phyloP scores from a whole-genome alignment of 2,329 filamentous ascomycete genomes.

The Pseudocercospora cruenta region DNA sequence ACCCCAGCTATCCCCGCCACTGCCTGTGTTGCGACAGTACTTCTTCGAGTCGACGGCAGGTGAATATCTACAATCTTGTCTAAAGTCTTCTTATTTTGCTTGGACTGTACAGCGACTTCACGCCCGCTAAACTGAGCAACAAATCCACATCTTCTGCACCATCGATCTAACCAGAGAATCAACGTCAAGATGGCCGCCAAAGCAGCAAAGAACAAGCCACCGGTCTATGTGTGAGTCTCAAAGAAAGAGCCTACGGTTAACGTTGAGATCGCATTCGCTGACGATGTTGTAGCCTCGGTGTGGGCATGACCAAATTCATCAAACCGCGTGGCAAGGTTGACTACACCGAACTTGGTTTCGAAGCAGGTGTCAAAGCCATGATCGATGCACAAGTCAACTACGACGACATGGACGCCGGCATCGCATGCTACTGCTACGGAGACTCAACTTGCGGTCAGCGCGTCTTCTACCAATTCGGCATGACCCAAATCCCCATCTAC shows the following conservation, averaged over 20 bases:
- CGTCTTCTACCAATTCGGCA: constrained; percentile 98
- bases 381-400: constrained; percentile 87
- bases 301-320: constrained; percentile 99
- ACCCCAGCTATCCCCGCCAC: constrained; percentile 19
- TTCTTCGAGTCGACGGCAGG: constrained; percentile 20
- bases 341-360: constrained; percentile 91
- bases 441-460: constrained; percentile 94
- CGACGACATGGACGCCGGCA: constrained; percentile 90
- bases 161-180: constrained; percentile 3
- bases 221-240: constrained; percentile 12
- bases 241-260: neutral
- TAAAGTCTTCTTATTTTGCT: neutral
- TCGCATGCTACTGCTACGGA: constrained; percentile 97
- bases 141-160: neutral
- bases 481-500: constrained; percentile 93
- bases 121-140: neutral
- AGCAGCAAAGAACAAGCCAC: constrained; percentile 32
- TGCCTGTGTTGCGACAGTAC: constrained; percentile 16
- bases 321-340: constrained; percentile 92
- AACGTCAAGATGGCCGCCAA: constrained; percentile 28
- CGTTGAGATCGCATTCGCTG: neutral
- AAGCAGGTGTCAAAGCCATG: constrained; percentile 87
- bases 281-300: constrained; percentile 68
- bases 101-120: neutral
- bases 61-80: constrained; percentile 1